Base-by-base conservation (phyloP, 768 basidiomycete genomes). In the Lyophyllum shimeji region DNA sequence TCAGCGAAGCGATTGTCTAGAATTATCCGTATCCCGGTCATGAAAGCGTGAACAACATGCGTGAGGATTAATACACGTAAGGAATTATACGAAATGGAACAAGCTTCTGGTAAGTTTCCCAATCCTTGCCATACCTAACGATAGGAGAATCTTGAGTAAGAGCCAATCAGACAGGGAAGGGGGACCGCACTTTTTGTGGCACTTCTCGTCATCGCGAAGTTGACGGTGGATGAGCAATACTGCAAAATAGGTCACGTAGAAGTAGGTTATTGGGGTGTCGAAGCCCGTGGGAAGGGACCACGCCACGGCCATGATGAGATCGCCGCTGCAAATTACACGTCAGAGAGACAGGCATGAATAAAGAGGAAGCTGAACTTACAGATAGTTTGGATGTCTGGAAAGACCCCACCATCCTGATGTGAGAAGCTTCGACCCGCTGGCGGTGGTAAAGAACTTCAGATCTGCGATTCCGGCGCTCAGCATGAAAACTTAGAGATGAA, bases 401-500 rank as follows among this genome's bases (percentile, higher is more conserved):
- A 81, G 72, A 8, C 95, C 96, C 97, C 97, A 99, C 97, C 97
- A 98, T 7, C 97, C 97, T 3, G 91, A 92, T 25, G 86, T 96
- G 24, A 99, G 81, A 31, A 99, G 79, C 69, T 93, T 97, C 2
- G 92, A 87, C 13, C 97, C 97, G 17, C 84, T 82, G 60, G 85
- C 82, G 1, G 97, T 98, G 40, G 56, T 53, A 34, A 63, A 55
- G 33, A 53, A 63, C 39, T 55, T 48, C 15, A 67, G 37, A 45
- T 63, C 64, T 65, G 13, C 20, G 7, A 13, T 39, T 49, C n/a
- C 25, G 15, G 1, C 42, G 5, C 55, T 51, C 40, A 51, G 56
- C 29, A 47, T 27, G 46, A 13, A 13, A 46, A 20, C 9, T 7
- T 18, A 40, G 33, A 18, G 23, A 50, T 3, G 48, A n/a, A 18